phyloP scores from a whole-genome alignment of 352 stramenopile species.

The Phytopythium litorale region DNA sequence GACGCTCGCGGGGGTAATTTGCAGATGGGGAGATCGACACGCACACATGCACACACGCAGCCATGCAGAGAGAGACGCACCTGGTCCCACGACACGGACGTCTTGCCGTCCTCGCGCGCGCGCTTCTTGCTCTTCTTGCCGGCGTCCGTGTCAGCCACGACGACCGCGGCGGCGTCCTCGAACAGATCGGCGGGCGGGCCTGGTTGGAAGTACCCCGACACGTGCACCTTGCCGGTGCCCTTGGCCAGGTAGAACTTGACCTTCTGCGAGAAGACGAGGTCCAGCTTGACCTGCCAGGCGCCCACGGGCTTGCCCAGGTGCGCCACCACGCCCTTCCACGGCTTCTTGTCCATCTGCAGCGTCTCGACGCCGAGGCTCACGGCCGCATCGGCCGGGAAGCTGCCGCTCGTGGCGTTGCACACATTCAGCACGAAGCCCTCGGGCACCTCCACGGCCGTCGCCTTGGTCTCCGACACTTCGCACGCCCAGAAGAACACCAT shows the following conservation, averaged over 20 bases:
- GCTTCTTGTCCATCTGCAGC: slow-evolving; percentile 51
- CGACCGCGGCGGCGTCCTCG: slow-evolving; percentile 18
- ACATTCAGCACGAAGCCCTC: slow-evolving; percentile 65
- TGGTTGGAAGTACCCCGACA: slow-evolving; percentile 83
- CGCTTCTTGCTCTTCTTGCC: slow-evolving; percentile 71
- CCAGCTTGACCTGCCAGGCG: slow-evolving; percentile 68
- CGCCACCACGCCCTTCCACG: slow-evolving; percentile 64
- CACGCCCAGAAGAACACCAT: slow-evolving; percentile 59
- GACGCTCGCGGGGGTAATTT: slow-evolving; percentile 54
- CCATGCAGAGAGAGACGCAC: slow-evolving; percentile 21
- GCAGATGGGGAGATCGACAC: slow-evolving; percentile 38
- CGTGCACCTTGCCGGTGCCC: slow-evolving; percentile 55
- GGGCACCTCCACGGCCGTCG: slow-evolving; percentile 41
- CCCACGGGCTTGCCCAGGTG: slow-evolving; percentile 42
- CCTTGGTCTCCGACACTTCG: slow-evolving; percentile 55
- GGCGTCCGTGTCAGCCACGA: slow-evolving; percentile 4
- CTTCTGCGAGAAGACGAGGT: slow-evolving; percentile 73
- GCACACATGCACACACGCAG: slow-evolving; percentile 20
- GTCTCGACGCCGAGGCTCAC: slow-evolving; percentile 60
- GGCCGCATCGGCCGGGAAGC: slow-evolving; percentile 16
- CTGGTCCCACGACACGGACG: slow-evolving; percentile 50
- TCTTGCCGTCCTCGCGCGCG: slow-evolving; percentile 35
- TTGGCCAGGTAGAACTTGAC: slow-evolving; percentile 76
- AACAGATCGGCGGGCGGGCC: slow-evolving; percentile 39
- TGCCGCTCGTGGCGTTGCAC: slow-evolving; percentile 40